Evolutionary conservation across 1,284 basidiomycete genomes (phyloP).

Genomic region (Tylopilus orsonianus): DNA sequence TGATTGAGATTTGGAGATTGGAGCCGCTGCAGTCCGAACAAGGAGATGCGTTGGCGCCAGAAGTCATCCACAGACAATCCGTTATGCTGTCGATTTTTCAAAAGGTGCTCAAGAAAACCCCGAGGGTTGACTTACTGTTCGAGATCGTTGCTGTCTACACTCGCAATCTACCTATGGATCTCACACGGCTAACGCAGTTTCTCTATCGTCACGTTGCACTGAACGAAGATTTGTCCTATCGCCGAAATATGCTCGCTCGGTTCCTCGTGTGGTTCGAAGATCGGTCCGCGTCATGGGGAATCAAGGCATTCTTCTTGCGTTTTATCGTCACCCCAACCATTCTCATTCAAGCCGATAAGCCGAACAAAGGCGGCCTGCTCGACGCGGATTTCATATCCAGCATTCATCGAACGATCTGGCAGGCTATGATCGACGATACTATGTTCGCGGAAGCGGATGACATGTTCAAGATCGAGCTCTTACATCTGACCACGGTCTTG

Average conservation of each 20-base stretch:
- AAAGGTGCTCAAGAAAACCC: conserved; percentile 62
- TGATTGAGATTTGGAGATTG: conserved; percentile 73
- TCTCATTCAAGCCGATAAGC: conserved; percentile 70
- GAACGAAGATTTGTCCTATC: conserved; percentile 63
- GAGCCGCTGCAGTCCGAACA: conserved; percentile 52
- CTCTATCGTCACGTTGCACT: conserved; percentile 85
- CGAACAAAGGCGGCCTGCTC: conserved; percentile 58
- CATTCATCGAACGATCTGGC: conserved; percentile 80
- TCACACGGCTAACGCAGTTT: conserved; percentile 82
- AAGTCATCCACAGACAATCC: conserved; percentile 62
- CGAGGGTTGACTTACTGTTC: conserved; percentile 86
- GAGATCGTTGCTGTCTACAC: conserved; percentile 86
- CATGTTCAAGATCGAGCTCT: conserved; percentile 85
- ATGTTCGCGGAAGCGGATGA: conserved; percentile 71
- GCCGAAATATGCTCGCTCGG: conserved; percentile 79
- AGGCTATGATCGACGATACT: conserved; percentile 62
- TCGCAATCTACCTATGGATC: conserved; percentile 80
- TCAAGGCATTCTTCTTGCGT: conserved; percentile 87
- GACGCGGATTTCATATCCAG: conserved; percentile 69
- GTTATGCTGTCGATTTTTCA: conserved; percentile 79
- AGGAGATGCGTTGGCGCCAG: conserved; percentile 46
- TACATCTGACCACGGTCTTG: conserved; percentile 89
- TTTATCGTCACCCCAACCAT: conserved; percentile 90
- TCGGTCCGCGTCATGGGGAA: conserved; percentile 62
- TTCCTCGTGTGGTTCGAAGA: conserved; percentile 88